Percentiles rank a stretch among this genome's conserved stretches.
Evolutionary conservation across 208 protist species (phyloP).

Genomic region (Leishmania guyanensis): DNA sequence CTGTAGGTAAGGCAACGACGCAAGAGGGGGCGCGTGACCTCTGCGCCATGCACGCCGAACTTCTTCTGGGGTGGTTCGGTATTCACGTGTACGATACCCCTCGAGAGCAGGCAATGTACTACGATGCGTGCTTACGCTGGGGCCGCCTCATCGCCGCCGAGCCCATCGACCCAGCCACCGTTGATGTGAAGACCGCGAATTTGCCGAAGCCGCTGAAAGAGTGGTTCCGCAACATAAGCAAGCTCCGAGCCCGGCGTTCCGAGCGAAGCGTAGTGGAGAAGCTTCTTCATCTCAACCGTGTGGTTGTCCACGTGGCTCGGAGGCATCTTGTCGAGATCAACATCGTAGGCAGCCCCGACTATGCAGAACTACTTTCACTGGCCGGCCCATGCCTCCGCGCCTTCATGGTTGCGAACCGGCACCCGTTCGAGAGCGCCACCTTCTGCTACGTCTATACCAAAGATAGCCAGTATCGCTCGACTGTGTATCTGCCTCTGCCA

Average conservation of each 20-base stretch:
- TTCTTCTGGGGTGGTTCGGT: constrained; percentile 57
- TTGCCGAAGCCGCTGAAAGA: constrained; percentile 60
- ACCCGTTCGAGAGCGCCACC: constrained; percentile 59
- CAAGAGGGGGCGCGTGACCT: constrained; percentile 32
- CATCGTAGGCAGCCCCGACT: constrained; percentile 31
- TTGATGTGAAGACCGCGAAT: constrained; percentile 5
- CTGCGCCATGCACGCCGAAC: constrained; percentile 84
- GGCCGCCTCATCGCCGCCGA: constrained; percentile 39
- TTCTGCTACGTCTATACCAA: constrained; percentile 42
- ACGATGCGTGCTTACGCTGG: constrained; percentile 64
- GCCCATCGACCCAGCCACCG: constrained; percentile 23
- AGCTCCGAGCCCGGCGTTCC: constrained; percentile 31
- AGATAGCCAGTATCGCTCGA: constrained; percentile 50
- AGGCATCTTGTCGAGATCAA: constrained; percentile 62
- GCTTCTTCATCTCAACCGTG: constrained; percentile 43
- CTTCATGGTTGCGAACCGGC: constrained; percentile 53
- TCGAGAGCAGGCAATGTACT: constrained; percentile 46
- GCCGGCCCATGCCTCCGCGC: constrained; percentile 41
- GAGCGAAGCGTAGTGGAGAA: constrained; percentile 33
- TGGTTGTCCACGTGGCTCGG: constrained; percentile 31
- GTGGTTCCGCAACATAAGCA: constrained; percentile 34
- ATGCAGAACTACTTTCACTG: constrained; percentile 44
- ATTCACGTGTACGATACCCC: constrained; percentile 38
- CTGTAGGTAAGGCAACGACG: constrained; percentile 57
- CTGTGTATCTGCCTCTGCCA: constrained; percentile 72